Evolutionary conservation across 371 early-diverging fungal species (phyloP).

Genomic region (Batrachochytrium dendrobatidis): DNA sequence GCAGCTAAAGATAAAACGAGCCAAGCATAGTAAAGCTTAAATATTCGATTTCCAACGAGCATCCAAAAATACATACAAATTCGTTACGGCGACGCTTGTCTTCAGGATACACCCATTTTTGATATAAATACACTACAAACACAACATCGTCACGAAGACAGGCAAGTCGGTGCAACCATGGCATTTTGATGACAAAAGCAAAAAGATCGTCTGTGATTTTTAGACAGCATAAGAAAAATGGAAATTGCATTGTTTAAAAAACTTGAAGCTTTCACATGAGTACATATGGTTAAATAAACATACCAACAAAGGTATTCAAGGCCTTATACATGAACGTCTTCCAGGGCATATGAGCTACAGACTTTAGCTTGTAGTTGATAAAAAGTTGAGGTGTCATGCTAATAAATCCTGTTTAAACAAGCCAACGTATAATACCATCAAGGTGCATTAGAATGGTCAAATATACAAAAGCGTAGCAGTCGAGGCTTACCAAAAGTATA

Average conservation of each 20-base stretch:
- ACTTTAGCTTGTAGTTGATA: conserved; percentile 87
- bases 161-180: conserved; percentile 85
- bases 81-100: conserved; percentile 85
- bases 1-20: background rate
- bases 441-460: background rate
- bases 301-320: conserved; percentile 78
- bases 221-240: background rate
- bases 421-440: background rate
- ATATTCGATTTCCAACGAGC: background rate
- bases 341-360: conserved; percentile 91
- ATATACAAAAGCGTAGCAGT: background rate
- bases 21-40: too few species aligned
- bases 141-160: conserved; percentile 79
- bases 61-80: conserved; percentile 49
- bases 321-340: conserved; percentile 91
- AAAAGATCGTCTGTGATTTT: conserved; percentile 84
- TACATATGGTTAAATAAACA: background rate
- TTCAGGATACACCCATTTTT: conserved; percentile 77
- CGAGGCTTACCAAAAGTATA: conserved; percentile 39
- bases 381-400: conserved; percentile 90
- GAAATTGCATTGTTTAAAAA: background rate
- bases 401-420: conserved; percentile 60
- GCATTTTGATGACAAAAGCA: conserved; percentile 94
- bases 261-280: background rate
- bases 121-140: conserved; percentile 83